Evolutionary conservation across 2,329 filamentous ascomycete genomes (phyloP).

Genomic region (Ophiostoma himal-ulmi): DNA sequence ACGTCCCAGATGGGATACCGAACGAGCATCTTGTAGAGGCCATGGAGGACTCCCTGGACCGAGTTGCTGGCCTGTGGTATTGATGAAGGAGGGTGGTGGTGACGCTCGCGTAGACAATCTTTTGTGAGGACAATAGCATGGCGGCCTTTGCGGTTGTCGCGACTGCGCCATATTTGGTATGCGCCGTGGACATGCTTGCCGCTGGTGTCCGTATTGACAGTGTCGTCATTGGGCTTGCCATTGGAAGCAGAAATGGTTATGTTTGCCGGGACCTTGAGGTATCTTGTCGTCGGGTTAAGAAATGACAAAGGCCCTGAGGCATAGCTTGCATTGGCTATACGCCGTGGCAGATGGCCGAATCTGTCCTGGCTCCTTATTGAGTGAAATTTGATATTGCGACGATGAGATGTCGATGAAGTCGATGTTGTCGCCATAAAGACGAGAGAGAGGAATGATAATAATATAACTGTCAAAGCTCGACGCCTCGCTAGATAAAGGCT

Average conservation of each 20-base stretch:
- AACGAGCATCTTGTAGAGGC: slow-evolving; percentile 34
- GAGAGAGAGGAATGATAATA: neutral
- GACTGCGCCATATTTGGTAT: slow-evolving; percentile 39
- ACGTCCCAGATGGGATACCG: slow-evolving; percentile 40
- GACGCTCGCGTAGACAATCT: slow-evolving; percentile 20
- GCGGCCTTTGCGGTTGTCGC: slow-evolving; percentile 41
- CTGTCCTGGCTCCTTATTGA: neutral
- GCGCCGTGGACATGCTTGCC: slow-evolving; percentile 20
- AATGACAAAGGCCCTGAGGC: slow-evolving; percentile 15
- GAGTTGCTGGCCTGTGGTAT: slow-evolving; percentile 27
- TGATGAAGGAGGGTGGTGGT: neutral
- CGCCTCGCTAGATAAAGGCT: neutral
- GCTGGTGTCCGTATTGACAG: neutral
- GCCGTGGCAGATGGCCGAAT: slow-evolving; percentile 17
- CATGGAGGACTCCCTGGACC: slow-evolving; percentile 20
- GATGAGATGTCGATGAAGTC: neutral
- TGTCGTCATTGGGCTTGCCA: neutral
- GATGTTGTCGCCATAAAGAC: neutral
- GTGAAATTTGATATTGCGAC: neutral
- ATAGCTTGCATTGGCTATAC: slow-evolving; percentile 18
- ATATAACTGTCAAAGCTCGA: too few species aligned
- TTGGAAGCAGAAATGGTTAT: neutral
- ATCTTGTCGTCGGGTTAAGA: slow-evolving; percentile 27
- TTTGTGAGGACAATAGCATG: slow-evolving; percentile 33
- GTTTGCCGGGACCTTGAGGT: slow-evolving; percentile 23